Base-by-base conservation (phyloP, 2,329 filamentous ascomycete species). In the Atkinsonella texensis region DNA sequence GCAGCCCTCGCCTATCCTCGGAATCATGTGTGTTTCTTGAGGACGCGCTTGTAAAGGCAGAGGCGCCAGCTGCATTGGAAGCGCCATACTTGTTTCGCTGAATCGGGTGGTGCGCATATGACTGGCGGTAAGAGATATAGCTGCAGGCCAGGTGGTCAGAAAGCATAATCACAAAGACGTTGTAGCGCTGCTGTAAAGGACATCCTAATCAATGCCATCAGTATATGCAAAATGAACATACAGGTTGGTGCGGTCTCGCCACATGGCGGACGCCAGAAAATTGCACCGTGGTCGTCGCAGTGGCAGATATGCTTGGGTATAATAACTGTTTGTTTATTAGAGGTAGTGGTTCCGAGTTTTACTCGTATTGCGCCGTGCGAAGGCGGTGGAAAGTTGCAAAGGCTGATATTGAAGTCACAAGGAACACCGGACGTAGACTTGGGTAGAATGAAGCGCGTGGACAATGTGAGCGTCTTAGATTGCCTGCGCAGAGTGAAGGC, bases 211-310 rank as follows among this genome's bases (percentile, higher is more conserved):
- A 20, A 31, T 5, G 4, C n/a, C 3, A 53, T 53, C 47, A 48
- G 50, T 31, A 23, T 28, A 45, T 48, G 41, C 48, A 51, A 53
- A 56, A 53, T 51, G 53, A 54, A 65, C 80, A 62, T 82, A 96
- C 89, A 98, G 86, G 68, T 97, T 98, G 61, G 93, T 98, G 72
- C 93, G 86, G 79, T 98, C 93, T 76, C 93, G 89, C 90, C 90
- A 98, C 89, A 95, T 95, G 74, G 79, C 84, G 82, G 77, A 77
- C 74, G 73, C 71, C 62, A 52, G 53, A 54, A 55, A 49, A 54
- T 56, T 57, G 57, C 55, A 55, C 55, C 52, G 56, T 56, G 58
- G 58, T 60, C 55, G 57, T 64, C 60, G 60, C 51, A 51, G 50
- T 52, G 20, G 28, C n/a, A n/a, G 9, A 31, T 13, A 46, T 17